Base-by-base conservation (phyloP, 495 filamentous ascomycete genomes). In the Cercophora samala region DNA sequence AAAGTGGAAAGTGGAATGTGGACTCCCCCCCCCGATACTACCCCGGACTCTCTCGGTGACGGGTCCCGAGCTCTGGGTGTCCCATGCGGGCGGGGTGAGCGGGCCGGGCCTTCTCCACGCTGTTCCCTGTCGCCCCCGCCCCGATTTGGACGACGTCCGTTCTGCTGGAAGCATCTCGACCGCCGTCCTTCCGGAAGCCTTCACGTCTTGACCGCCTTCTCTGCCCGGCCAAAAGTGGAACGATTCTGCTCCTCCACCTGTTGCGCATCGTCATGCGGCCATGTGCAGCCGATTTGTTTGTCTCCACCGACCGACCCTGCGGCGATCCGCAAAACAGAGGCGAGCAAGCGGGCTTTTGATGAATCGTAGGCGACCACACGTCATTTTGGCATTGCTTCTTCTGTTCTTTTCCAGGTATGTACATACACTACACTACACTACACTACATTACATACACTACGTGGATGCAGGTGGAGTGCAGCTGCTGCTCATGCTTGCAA, bases 51-150 rank as follows among this genome's bases (percentile, higher is more conserved):
- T 46, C 37, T 46, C 37, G 37, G 37, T 46, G 37, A 46, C 37
- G 37, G 37, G 37, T 46, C 37, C 37, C 37, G 37, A 46, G 37
- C 37, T 18, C 13, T 46, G 37, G 37, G 37, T 46, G 37, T 46
- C 37, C 37, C 37, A 46, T 46, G 37, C 37, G 37, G 37, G n/a
- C 53, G 53, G 53, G 53, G 53, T 56, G n/a, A 56, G 53, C 53
- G 53, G 53, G 53, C 53, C 53, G 53, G 53, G 53, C 53, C 53
- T 56, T 56, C 11, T 56, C 53, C 53, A 56, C 37, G 37, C 37
- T 46, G 37, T 17, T 46, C 37, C 37, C 37, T 46, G 37, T 46
- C 37, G 37, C 37, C 37, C 11, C 37, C 5, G 37, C 11, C 37
- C 37, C 37, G 37, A 13, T 46, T 46, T 46, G 37, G 37, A 46